Evolutionary conservation across 1,284 basidiomycete species (phyloP).

Genomic region (Moesziomyces parantarcticus): DNA sequence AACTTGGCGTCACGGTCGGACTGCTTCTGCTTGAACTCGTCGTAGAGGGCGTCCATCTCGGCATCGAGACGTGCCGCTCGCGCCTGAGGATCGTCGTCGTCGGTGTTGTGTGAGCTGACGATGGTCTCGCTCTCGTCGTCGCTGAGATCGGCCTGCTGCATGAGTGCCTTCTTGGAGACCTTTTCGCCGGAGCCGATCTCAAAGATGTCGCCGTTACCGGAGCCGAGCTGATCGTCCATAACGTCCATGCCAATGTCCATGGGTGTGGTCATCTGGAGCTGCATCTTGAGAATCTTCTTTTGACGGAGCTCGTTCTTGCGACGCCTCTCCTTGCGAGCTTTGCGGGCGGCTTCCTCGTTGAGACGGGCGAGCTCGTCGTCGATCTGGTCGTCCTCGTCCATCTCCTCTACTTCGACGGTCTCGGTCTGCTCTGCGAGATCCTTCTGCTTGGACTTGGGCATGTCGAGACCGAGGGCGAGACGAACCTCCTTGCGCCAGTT

Average conservation of each 20-base stretch:
- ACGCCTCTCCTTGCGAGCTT: constrained; percentile 82
- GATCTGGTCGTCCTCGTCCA: constrained; percentile 73
- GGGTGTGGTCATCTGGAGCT: constrained; percentile 96
- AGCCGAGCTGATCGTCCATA: constrained; percentile 57
- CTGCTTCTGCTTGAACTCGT: constrained; percentile 83
- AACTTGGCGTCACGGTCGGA: constrained; percentile 89
- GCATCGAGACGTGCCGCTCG: constrained; percentile 75
- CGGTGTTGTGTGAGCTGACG: constrained; percentile 74
- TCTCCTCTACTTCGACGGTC: constrained; percentile 75
- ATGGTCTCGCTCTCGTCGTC: constrained; percentile 70
- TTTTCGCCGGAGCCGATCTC: constrained; percentile 53
- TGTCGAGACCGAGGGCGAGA: constrained; percentile 74
- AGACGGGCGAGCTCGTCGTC: constrained; percentile 81
- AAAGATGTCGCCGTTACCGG: constrained; percentile 59
- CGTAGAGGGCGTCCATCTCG: constrained; percentile 88
- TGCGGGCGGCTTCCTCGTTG: constrained; percentile 81
- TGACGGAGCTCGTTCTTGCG: constrained; percentile 88
- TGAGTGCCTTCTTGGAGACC: constrained; percentile 25
- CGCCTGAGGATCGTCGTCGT: constrained; percentile 71
- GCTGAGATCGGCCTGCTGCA: constrained; percentile 70
- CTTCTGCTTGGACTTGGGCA: constrained; percentile 39
- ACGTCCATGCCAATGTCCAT: constrained; percentile 90
- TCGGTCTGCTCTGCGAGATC: constrained; percentile 49
- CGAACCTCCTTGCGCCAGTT: constrained; percentile 80
- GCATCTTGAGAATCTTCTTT: constrained; percentile 91